A percentile compares a stretch with the other conserved stretches of the same genome.
These are phyloP conservation scores for Drechslera avenae DNA, from an alignment of 2,329 filamentous ascomycete genomes.

Conservation along the genomic window DNA sequence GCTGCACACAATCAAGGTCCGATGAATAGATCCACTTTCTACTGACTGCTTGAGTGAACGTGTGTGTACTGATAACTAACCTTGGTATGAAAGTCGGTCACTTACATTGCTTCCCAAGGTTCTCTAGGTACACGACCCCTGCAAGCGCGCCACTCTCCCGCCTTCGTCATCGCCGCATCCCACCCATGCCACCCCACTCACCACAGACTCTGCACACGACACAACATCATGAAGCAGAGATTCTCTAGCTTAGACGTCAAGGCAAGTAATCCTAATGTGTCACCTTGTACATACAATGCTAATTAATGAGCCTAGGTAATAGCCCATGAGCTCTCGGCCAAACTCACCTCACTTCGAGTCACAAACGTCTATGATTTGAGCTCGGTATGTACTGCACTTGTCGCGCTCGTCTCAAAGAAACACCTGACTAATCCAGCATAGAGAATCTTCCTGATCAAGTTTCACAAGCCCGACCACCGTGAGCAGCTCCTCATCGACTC, in stretches of 20 bases:
- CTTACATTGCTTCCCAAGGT: slow-evolving; percentile 21
- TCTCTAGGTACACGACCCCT: slow-evolving; percentile 28
- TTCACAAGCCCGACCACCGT: slow-evolving; percentile 85
- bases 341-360: slow-evolving; percentile 77
- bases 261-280: slow-evolving; percentile 46
- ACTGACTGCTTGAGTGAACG: slow-evolving; percentile 9
- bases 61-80: neutral
- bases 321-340: slow-evolving; percentile 83
- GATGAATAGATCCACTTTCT: slow-evolving; percentile 9
- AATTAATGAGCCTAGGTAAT: slow-evolving; percentile 69
- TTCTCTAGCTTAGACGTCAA: slow-evolving; percentile 81
- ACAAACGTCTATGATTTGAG: slow-evolving; percentile 96
- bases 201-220: slow-evolving; percentile 37
- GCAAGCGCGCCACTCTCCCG: slow-evolving; percentile 24
- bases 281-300: neutral
- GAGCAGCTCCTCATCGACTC: slow-evolving; percentile 92
- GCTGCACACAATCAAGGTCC: slow-evolving; percentile 5
- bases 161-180: slow-evolving; percentile 39
- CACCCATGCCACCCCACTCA: slow-evolving; percentile 30
- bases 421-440: slow-evolving; percentile 39
- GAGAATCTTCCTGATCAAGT: slow-evolving; percentile 94
- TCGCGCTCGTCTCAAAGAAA: slow-evolving; percentile 8
- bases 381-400: slow-evolving; percentile 57
- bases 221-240: slow-evolving; percentile 71
- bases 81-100: slow-evolving; percentile 6